Evolutionary conservation across 495 filamentous ascomycete species (phyloP).

Genomic region (Hyphodiscus hymeniophilus): DNA sequence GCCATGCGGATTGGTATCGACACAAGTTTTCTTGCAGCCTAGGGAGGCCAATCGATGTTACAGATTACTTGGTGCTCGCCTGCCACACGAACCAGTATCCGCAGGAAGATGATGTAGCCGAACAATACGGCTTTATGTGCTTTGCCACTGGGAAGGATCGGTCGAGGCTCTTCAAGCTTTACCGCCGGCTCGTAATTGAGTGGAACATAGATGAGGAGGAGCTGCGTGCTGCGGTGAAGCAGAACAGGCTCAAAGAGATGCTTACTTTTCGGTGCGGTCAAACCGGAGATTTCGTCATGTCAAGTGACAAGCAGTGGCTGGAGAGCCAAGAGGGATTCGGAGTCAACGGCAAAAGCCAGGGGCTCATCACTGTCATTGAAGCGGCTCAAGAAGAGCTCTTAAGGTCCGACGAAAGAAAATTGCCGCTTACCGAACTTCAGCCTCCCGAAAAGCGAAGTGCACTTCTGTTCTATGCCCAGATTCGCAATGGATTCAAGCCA

Average conservation of each 20-base stretch:
- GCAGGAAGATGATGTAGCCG: no score
- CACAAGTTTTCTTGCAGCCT: no score
- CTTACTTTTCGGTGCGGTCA: background rate
- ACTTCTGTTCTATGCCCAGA: background rate
- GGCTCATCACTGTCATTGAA: background rate
- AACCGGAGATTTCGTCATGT: background rate
- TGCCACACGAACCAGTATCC: no score
- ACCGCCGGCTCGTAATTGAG: background rate
- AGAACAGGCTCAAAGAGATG: background rate
- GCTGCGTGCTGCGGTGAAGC: background rate
- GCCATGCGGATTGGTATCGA: no score
- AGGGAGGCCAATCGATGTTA: no score
- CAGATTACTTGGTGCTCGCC: no score
- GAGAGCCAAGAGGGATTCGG: background rate
- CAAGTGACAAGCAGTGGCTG: background rate
- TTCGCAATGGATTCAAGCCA: background rate
- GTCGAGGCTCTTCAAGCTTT: background rate
- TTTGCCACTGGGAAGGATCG: no score
- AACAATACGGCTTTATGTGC: no score
- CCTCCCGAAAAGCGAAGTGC: background rate
- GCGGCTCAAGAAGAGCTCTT: background rate
- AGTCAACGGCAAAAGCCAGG: background rate
- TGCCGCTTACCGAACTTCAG: background rate
- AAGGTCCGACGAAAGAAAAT: background rate
- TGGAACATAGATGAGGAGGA: background rate